Conservation (phyloP, 2,329 filamentous ascomycete genomes). For the Penicillium sp. region DNA sequence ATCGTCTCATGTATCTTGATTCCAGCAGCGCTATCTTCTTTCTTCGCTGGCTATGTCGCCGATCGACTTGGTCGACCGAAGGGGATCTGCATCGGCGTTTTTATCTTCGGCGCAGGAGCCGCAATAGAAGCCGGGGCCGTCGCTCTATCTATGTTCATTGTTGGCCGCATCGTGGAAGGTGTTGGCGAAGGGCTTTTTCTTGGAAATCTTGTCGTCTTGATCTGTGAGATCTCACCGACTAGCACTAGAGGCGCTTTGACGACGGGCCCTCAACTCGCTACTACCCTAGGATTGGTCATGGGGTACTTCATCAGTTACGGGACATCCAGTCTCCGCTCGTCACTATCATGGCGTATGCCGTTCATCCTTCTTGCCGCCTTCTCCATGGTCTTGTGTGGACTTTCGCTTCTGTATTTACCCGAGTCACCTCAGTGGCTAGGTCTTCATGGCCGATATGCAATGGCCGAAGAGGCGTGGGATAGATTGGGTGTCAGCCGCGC, state of each 20-base stretch:
- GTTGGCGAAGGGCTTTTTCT: conserved; percentile 59
- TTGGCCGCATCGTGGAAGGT: conserved; percentile 55
- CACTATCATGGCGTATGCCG: conserved; percentile 56
- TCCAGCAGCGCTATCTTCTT: conserved; percentile 55
- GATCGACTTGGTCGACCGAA: conserved; percentile 51
- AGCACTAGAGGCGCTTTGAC: conserved; percentile 50
- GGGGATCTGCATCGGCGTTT: conserved; percentile 49
- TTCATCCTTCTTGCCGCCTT: conserved; percentile 50
- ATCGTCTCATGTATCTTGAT: conserved; percentile 60
- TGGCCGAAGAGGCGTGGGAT: conserved; percentile 46
- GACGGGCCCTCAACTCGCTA: conserved; percentile 53
- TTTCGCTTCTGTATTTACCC: conserved; percentile 45
- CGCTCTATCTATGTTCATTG: conserved; percentile 52
- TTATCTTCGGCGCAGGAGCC: conserved; percentile 55
- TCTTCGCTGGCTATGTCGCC: conserved; percentile 56
- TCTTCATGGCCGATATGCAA: conserved; percentile 44
- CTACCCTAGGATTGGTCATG: conserved; percentile 48
- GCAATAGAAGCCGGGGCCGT: conserved; percentile 51
- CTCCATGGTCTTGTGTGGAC: conserved; percentile 38
- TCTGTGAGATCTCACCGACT: conserved; percentile 59
- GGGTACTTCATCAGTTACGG: conserved; percentile 63
- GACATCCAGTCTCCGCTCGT: conserved; percentile 45
- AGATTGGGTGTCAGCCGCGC: conserved; percentile 43
- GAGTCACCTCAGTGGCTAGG: conserved; percentile 60
- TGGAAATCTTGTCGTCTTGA: conserved; percentile 56